Evolutionary conservation across 2,329 filamentous ascomycete species (phyloP), one percentile per base, ranked within the genome.

Genomic region (Penicillium sp.): DNA sequence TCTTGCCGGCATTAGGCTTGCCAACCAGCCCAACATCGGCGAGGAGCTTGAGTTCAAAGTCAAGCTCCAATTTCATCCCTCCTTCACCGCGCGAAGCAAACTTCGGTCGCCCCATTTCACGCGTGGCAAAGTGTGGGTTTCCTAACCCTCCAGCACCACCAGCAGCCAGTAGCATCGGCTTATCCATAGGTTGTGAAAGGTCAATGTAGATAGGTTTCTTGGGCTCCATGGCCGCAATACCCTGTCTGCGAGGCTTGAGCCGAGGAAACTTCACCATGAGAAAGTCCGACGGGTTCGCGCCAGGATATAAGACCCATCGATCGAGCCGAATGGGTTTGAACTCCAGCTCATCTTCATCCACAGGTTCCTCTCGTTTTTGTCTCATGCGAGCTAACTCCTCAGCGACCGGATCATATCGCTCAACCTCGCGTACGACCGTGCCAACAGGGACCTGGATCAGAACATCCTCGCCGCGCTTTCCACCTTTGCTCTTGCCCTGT

Each of bases 21-120:
- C 92, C 92, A 11, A 98, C 92, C 2, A 98, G 75, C 0, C 92
- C 92, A 6, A 98, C 84, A 64, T 98, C 92, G 4, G 92, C 92
- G 27, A 98, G 79, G 7, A 98, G 76, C 71, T 95, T 96, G 45
- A 98, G 75, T 62, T 98, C 92, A 10, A 98, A 75, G 58, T 94
- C 82, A 23, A 98, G 68, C 32, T 82, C 80, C 56, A 98, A 71
- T 26, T 77, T 81, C 54, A 92, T 79, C 25, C 86, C 85, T 9
- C 76, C 72, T 50, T 94, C 86, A 28, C 92, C 92, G 50, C 80
- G 84, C 1, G 88, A 95, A 4, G 90, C 92, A 61, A 89, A 94
- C 54, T 90, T 82, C 1, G 92, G 92, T 28, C 83, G 76, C 3
- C 79, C 76, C 33, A 79, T 75, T n/a, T 80, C 75, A 37, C 82